Base-by-base conservation (phyloP, 768 basidiomycete genomes). In the Dioszegia crocea region DNA sequence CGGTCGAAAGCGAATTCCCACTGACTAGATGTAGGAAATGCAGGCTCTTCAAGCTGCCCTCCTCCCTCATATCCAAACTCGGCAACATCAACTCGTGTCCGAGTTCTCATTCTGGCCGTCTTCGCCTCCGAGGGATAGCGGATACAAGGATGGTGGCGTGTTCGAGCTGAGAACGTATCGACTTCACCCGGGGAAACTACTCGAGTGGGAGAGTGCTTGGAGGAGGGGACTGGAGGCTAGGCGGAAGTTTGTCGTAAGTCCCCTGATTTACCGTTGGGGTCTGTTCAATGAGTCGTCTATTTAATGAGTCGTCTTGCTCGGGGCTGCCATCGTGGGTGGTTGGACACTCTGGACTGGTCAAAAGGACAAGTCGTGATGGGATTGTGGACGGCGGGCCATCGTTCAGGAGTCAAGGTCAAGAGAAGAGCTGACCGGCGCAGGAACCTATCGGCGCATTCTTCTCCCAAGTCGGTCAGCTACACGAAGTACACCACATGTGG, bases 191-290 rank as follows among this genome's bases (percentile, higher is more conserved):
- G 96, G 96, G 8, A 85, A 87, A 6, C 80, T 98, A 53, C 78
- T 98, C 55, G 92, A 98, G 70, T 98, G 96, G 96, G 96, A 98
- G 74, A 82, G 84, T 56, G 83, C 90, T 61, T 98, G 96, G 94
- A 85, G 92, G 61, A 83, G 82, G 73, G 96, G 96, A 10, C 89
- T 99, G 47, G 94, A 98, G 72, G 96, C 96, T 11, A 85, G 96
- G 50, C 83, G 86, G 61, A 85, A 87, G 75, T 88, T 88, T 70
- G 86, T 94, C 3, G 77, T 55, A 84, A 84, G 57, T 93, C 41
- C 11, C 26, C 23, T 29, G 78, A 88, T 26, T 29, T 30, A 5
- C 21, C 4, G 53, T 2, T 21, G 23, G 27, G 59, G 19, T 5
- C 17, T 27, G 47, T 27, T 8, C 11, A 10, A 23, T 8, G 8